Percentiles rank a stretch among this genome's conserved stretches.
phyloP scores from a whole-genome alignment of 306 rosid genomes.

The Rosa rugosa region DNA sequence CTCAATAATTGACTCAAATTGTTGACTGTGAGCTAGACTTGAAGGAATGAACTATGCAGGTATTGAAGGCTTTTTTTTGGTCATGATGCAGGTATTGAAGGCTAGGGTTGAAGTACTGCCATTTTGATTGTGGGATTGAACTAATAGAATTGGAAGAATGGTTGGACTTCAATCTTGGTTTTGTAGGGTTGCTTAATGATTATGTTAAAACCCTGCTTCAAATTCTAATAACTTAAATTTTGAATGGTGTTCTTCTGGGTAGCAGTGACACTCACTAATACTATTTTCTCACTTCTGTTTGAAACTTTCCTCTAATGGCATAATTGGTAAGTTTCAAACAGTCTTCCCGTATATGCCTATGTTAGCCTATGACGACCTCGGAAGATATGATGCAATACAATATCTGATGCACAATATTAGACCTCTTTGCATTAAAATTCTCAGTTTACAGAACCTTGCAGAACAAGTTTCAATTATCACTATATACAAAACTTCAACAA shows the following conservation, averaged over 20 bases:
- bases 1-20: background rate
- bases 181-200: background rate
- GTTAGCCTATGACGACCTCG: background rate
- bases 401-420: background rate
- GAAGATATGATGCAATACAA: background rate
- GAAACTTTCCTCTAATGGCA: background rate
- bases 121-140: background rate
- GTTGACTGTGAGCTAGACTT: background rate
- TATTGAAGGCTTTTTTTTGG: background rate
- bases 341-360: background rate
- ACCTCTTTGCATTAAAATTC: background rate
- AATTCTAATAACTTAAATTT: background rate
- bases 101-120: background rate
- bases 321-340: background rate
- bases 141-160: background rate
- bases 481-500: background rate
- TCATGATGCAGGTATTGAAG: background rate
- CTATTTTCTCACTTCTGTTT: background rate
- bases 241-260: background rate
- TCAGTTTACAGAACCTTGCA: slow-evolving; percentile 1
- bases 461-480: background rate
- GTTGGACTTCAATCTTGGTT: background rate
- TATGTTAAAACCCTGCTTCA: background rate
- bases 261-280: background rate
- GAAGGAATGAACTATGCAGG: background rate